Percentiles rank a stretch among this genome's conserved stretches.
Evolutionary conservation across 2,329 filamentous ascomycete genomes (phyloP).

Genomic region (Magnaporthiopsis rhizophila): DNA sequence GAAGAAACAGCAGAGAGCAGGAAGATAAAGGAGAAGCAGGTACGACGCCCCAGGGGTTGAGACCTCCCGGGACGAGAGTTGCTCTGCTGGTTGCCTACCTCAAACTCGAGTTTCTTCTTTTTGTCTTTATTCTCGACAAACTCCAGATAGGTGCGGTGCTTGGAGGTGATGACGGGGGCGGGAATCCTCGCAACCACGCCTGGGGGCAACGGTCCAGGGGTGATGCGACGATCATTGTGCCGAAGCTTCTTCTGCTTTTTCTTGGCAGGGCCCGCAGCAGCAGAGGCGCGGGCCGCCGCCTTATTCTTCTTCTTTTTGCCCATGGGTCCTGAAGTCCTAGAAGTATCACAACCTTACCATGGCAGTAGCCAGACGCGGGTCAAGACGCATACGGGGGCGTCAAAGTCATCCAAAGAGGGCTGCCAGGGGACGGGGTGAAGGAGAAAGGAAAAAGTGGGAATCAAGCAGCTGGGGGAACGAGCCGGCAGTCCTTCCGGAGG

Average conservation of each 20-base stretch:
- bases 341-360: slow-evolving; percentile 18
- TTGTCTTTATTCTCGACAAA: slow-evolving; percentile 56
- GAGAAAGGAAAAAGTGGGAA: slow-evolving; percentile 1
- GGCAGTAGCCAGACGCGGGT: neutral
- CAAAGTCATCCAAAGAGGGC: neutral
- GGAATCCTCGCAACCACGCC: slow-evolving; percentile 22
- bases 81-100: slow-evolving; percentile 36
- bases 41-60: neutral
- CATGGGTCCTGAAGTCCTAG: slow-evolving; percentile 15
- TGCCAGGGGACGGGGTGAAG: neutral
- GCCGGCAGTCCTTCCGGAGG: neutral
- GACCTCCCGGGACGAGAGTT: neutral
- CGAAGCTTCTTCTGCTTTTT: slow-evolving; percentile 22
- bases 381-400: neutral
- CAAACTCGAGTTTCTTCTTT: slow-evolving; percentile 55
- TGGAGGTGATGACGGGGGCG: slow-evolving; percentile 32
- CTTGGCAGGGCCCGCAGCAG: slow-evolving; percentile 21
- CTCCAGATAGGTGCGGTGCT: slow-evolving; percentile 56
- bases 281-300: slow-evolving; percentile 14
- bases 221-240: slow-evolving; percentile 17
- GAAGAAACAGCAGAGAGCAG: neutral
- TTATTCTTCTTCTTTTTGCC: slow-evolving; percentile 22
- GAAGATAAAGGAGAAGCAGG: neutral
- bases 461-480: neutral
- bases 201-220: slow-evolving; percentile 13